A percentile compares a stretch with the other conserved stretches of the same genome.
phyloP scores from a whole-genome alignment of 805 yeast genomes.

The Hanseniaspora lindneri region DNA sequence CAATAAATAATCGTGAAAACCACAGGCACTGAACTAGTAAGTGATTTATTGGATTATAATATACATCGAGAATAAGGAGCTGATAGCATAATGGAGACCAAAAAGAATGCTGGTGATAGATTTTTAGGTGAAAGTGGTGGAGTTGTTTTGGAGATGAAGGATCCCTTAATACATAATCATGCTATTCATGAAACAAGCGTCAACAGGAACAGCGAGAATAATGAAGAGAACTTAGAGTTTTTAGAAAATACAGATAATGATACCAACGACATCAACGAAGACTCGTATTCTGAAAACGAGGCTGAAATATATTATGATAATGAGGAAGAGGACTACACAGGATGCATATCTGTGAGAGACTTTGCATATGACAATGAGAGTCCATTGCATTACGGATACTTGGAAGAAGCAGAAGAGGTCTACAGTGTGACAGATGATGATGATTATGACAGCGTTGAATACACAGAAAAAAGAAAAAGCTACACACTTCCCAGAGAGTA shows the following conservation, averaged over 20 bases:
- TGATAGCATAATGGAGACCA: too few species aligned
- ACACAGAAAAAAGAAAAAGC: slow-evolving; percentile 25
- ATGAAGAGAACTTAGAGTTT: background rate
- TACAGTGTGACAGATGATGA: slow-evolving; percentile 16
- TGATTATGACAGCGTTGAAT: background rate
- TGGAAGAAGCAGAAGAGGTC: slow-evolving; percentile 24
- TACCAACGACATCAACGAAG: background rate
- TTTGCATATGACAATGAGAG: slow-evolving; percentile 64
- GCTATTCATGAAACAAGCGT: background rate
- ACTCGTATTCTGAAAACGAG: background rate
- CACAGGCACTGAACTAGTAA: too few species aligned
- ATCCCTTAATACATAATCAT: too few species aligned
- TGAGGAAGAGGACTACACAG: slow-evolving; percentile 19
- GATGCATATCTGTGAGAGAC: slow-evolving; percentile 52
- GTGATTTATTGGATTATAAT: too few species aligned
- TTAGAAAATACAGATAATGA: background rate
- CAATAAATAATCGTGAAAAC: too few species aligned
- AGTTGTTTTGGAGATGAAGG: too few species aligned
- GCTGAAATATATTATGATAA: background rate
- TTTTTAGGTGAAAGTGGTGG: too few species aligned
- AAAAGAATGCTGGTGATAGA: too few species aligned
- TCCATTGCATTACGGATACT: slow-evolving; percentile 59
- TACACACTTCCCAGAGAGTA: slow-evolving; percentile 27
- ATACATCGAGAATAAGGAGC: too few species aligned
- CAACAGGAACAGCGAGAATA: background rate